A percentile compares a stretch with the other conserved stretches of the same genome.
Conservation (phyloP, 2,329 filamentous ascomycete species). For the Venturia carpophila region DNA sequence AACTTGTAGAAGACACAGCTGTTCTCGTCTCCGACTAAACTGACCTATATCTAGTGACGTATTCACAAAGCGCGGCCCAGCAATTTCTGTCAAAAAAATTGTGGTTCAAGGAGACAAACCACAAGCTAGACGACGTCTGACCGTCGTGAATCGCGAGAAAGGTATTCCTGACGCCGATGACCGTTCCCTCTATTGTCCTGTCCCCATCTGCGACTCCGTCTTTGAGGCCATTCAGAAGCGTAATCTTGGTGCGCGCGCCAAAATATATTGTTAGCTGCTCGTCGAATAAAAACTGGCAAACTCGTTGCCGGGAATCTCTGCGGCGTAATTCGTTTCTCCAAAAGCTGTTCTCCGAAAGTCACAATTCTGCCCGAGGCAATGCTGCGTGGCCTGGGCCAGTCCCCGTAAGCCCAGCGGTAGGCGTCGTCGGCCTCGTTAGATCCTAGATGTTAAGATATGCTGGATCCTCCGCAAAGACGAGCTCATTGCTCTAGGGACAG, state of each 20-base stretch:
- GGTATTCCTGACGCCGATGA: not conserved
- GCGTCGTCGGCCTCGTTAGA: not conserved
- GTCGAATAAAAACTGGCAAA: not conserved
- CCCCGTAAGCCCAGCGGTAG: not conserved
- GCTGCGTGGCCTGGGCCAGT: not conserved
- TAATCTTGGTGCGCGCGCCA: not conserved
- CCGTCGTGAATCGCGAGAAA: not conserved
- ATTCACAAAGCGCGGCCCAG: not conserved
- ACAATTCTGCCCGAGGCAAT: not conserved
- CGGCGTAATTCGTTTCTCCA: not conserved
- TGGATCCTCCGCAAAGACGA: not conserved
- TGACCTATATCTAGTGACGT: no score
- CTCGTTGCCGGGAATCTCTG: not conserved
- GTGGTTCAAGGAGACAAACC: not conserved
- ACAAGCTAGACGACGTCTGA: not conserved
- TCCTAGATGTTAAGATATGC: not conserved
- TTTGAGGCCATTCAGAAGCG: not conserved
- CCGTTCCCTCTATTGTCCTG: not conserved
- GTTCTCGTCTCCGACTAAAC: no score
- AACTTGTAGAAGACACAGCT: no score
- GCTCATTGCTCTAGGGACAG: not conserved
- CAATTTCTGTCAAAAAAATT: not conserved
- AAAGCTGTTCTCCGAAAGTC: not conserved
- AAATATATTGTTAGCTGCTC: not conserved
- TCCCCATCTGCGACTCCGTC: not conserved